These are phyloP conservation scores for Xylaria palmicola DNA, from an alignment of 495 filamentous ascomycete species.

Conservation along the genomic window DNA sequence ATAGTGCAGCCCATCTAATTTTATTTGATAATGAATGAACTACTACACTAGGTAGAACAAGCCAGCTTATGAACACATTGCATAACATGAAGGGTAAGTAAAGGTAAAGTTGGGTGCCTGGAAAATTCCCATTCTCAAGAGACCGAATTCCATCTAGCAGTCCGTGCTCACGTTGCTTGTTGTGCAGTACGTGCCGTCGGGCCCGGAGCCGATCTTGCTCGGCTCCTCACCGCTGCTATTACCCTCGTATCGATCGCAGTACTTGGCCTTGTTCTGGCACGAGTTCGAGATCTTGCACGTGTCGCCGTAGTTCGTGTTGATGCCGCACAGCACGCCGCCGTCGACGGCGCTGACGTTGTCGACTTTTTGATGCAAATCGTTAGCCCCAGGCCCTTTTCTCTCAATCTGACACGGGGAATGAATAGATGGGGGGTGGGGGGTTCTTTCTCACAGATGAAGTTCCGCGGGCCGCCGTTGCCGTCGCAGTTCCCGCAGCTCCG, in stretches of 20 bases:
- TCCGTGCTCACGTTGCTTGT: neutral
- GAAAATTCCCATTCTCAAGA: too few relatives aligned
- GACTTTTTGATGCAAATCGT: constrained; percentile 30
- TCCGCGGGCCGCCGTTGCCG: constrained; percentile 26
- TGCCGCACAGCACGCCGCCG: constrained; percentile 33
- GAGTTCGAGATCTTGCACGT: constrained; percentile 31
- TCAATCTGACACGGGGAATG: neutral
- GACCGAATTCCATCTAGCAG: neutral
- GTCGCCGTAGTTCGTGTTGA: constrained; percentile 54
- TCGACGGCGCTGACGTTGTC: constrained; percentile 36
- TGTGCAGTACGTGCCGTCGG: constrained; percentile 22
- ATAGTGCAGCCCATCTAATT: too few relatives aligned
- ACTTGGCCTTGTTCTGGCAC: constrained; percentile 9
- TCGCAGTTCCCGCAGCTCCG: constrained; percentile 61
- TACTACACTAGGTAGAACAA: too few relatives aligned
- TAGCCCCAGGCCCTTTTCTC: constrained; percentile 12
- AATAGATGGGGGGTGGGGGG: constrained; percentile 18
- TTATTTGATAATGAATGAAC: too few relatives aligned
- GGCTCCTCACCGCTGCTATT: constrained; percentile 28
- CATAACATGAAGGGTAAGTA: too few relatives aligned
- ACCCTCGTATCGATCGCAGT: constrained; percentile 23
- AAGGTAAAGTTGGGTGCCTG: too few relatives aligned
- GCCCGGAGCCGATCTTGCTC: constrained; percentile 24
- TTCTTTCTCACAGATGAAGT: constrained; percentile 30
- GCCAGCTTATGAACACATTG: too few relatives aligned